Evolutionary conservation across 75 land plant species (phyloP), one percentile per base, ranked within the genome.

Genomic region (Pinus taeda): DNA sequence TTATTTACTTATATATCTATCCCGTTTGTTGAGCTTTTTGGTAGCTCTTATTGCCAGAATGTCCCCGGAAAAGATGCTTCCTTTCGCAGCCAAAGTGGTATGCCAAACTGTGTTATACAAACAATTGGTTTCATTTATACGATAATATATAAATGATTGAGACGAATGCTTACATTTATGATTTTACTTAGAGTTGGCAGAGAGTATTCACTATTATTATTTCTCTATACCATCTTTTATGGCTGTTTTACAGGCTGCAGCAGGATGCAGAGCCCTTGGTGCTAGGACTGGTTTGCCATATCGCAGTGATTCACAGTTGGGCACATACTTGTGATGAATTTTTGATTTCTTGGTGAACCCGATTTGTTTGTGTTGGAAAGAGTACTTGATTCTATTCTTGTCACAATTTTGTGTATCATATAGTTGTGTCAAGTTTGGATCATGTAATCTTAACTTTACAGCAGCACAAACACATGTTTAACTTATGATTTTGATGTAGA

Each of bases 61-160:
- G 89, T 55, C 86, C 11, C 80, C 95, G 14, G 95, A 92, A 72
- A 92, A 81, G 55, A 92, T 94, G 95, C 78, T 94, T 61, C 91
- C 95, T 45, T 90, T 94, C 81, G 95, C 91, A 57, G 85, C 95
- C 58, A 72, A 80, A 81, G 97, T 94, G 88, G 97, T 94, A 88
- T 67, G 85, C 73, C 0, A 22, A 60, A 57, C 12, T 74, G 33
- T 42, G 15, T 42, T 18, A 15, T 64, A 15, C 22, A 58, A 56
- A 49, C 8, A 22, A 22, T 0, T 18, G 42, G 37, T 42, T 49
- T 62, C 2, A 18, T n/a, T 36, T 17, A 14, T 8, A 64, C 71
- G 7, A 13, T 17, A 62, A 26, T 12, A 62, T 39, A 18, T 15
- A 30, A 57, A 29, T 2, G 1, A 2, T 75, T 60, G 26, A 0